Percentiles rank a stretch among this genome's conserved stretches.
These are phyloP conservation scores for Afroboletus lepidellus DNA, from an alignment of 1,284 basidiomycete species.

Conservation along the genomic window DNA sequence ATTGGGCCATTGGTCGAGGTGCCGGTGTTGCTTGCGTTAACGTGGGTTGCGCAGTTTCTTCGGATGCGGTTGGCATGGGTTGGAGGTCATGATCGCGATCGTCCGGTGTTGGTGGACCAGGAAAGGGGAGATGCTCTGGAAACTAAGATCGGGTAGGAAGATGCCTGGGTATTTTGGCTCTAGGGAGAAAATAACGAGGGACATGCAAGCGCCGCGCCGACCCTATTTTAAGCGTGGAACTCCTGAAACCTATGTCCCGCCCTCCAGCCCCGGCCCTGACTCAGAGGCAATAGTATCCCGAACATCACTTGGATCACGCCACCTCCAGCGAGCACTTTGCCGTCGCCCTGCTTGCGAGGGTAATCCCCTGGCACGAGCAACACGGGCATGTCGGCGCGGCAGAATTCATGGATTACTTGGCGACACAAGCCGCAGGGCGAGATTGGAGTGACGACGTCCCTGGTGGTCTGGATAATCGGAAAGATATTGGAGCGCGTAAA, in stretches of 20 bases:
- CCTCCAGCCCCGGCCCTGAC: slow-evolving; percentile 82
- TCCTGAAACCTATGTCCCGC: too few species aligned
- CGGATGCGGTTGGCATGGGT: slow-evolving; percentile 48
- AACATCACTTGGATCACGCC: slow-evolving; percentile 66
- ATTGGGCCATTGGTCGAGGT: slow-evolving; percentile 79
- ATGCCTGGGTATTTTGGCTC: background rate
- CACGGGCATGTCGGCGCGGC: slow-evolving; percentile 72
- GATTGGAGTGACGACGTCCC: slow-evolving; percentile 62
- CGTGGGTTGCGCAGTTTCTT: slow-evolving; percentile 67
- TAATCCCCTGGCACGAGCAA: slow-evolving; percentile 76
- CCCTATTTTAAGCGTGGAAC: too few species aligned
- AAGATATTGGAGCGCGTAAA: slow-evolving; percentile 7
- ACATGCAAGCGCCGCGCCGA: too few species aligned
- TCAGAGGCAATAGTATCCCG: slow-evolving; percentile 76
- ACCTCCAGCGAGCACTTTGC: slow-evolving; percentile 30
- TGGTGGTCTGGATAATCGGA: slow-evolving; percentile 24
- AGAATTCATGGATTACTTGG: slow-evolving; percentile 90
- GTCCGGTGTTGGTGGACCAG: background rate
- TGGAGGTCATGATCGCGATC: background rate
- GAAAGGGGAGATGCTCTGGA: slow-evolving; percentile 1
- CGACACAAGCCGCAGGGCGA: slow-evolving; percentile 92
- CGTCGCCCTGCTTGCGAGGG: slow-evolving; percentile 40
- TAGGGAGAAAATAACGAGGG: background rate
- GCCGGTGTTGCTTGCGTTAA: slow-evolving; percentile 72
- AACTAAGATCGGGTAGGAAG: background rate